Percentiles rank a stretch among this genome's conserved stretches.
Evolutionary conservation across 2,329 filamentous ascomycete genomes (phyloP).

Genomic region (Calonectria crousiana): DNA sequence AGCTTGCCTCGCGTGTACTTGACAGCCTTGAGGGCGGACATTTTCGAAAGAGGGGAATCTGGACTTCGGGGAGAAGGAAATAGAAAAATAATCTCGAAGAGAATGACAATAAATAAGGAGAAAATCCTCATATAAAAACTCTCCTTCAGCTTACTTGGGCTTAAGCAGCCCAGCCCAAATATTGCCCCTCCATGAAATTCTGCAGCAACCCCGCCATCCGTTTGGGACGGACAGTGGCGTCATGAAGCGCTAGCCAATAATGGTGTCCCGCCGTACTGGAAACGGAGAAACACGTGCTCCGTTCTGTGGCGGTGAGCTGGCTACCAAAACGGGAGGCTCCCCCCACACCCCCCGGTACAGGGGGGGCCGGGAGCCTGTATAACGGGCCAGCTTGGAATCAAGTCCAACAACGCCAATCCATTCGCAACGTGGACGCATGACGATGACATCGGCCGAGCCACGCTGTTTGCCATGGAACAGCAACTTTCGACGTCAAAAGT

Average conservation of each 20-base stretch:
- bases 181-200: slow-evolving; percentile 49
- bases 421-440: slow-evolving; percentile 38
- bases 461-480: slow-evolving; percentile 69
- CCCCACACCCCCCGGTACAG: slow-evolving; percentile 22
- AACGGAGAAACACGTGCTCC: slow-evolving; percentile 46
- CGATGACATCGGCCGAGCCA: slow-evolving; percentile 45
- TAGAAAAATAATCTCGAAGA: slow-evolving; percentile 1
- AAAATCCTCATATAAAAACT: slow-evolving; percentile 18
- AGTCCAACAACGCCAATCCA: slow-evolving; percentile 28
- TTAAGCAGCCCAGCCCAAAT: slow-evolving; percentile 2
- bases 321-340: slow-evolving; percentile 33
- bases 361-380: slow-evolving; percentile 23
- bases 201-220: slow-evolving; percentile 48
- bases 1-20: slow-evolving; percentile 79
- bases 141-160: neutral
- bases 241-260: slow-evolving; percentile 35
- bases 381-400: slow-evolving; percentile 40
- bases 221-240: slow-evolving; percentile 34
- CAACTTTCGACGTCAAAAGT: slow-evolving; percentile 81
- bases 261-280: slow-evolving; percentile 36
- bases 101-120: neutral
- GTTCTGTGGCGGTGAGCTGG: slow-evolving; percentile 42
- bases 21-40: slow-evolving; percentile 80
- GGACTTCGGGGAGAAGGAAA: neutral
- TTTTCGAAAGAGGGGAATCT: slow-evolving; percentile 36